Evolutionary conservation across 768 basidiomycete species (phyloP), one percentile per base, ranked within the genome.

Genomic region (Russula dissimulans): DNA sequence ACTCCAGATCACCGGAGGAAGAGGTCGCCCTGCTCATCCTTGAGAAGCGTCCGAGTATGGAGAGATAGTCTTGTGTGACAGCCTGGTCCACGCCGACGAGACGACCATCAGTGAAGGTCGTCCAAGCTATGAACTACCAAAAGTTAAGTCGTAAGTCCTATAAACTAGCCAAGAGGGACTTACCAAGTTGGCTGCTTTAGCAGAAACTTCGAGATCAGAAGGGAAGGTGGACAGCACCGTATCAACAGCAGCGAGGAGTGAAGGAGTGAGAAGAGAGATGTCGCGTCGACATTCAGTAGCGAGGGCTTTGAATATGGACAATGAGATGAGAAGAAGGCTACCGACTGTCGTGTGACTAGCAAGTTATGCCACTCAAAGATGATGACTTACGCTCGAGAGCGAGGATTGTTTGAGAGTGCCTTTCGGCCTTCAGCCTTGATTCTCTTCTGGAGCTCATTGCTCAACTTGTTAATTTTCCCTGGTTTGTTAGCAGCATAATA

Each of bases 271-370:
- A 43, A 91, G 80, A 32, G 84, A 79, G 46, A 92, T 83, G 70
- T 94, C 91, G 54, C 86, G 80, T 61, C 89, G 81, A 70, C 94
- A 97, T 76, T 95, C 94, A 51, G 84, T 85, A 5, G 90, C 85
- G 51, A 97, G 76, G 26, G 91, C 79, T 60, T 86, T 85, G 67
- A 93, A 79, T 60, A 95, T 89, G 26, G 86, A 79, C 49, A 97
- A 78, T 2, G 92, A 87, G 57, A 95, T 86, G 34, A 95, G 79
- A 38, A 97, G 81, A 29, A 83, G 81, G 17, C 90, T 92, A 62
- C 0, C 10, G 31, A 22, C 49, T 5, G 57, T 17, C 5, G 41
- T 14, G 10, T 53, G 41, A 51, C 43, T 15, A 49, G 10, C 44
- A 44, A 50, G 51, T 45, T 15, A 50, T 31, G 61, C 53, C 36